Evolutionary conservation across 1,284 basidiomycete species (phyloP).

Genomic region (Testicularia cyperi): DNA sequence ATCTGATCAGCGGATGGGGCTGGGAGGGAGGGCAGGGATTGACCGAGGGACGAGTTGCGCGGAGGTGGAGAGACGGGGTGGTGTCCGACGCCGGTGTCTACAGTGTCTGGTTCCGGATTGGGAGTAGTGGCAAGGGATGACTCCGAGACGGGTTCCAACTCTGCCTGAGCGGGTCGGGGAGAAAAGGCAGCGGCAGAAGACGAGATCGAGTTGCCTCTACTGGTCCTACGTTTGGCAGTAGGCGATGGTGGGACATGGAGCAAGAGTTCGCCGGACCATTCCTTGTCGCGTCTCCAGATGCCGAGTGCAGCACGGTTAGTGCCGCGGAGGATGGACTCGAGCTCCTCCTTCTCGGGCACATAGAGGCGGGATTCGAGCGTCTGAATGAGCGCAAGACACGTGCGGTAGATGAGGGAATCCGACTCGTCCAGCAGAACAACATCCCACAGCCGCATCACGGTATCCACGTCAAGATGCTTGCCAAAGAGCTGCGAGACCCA

Average conservation of each 20-base stretch:
- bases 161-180: background rate
- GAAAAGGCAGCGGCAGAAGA: background rate
- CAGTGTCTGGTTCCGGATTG: too few relatives aligned
- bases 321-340: slow-evolving; percentile 41
- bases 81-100: too few relatives aligned
- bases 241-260: slow-evolving; percentile 1
- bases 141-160: background rate
- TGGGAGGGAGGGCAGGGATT: background rate
- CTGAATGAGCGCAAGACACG: slow-evolving; percentile 47
- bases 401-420: slow-evolving; percentile 47
- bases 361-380: slow-evolving; percentile 50
- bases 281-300: slow-evolving; percentile 46
- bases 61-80: background rate
- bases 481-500: slow-evolving; percentile 50
- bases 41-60: slow-evolving; percentile 1
- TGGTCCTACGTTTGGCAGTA: background rate
- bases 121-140: background rate
- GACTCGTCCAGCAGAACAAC: slow-evolving; percentile 49
- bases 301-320: slow-evolving; percentile 42
- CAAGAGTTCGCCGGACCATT: slow-evolving; percentile 8
- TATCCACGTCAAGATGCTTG: slow-evolving; percentile 47
- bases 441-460: slow-evolving; percentile 52
- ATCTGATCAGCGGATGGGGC: background rate
- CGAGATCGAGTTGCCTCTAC: too few relatives aligned
- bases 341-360: slow-evolving; percentile 43